phyloP scores from a whole-genome alignment of 208 protist genomes.

The Acanthamoeba lenticulata region DNA sequence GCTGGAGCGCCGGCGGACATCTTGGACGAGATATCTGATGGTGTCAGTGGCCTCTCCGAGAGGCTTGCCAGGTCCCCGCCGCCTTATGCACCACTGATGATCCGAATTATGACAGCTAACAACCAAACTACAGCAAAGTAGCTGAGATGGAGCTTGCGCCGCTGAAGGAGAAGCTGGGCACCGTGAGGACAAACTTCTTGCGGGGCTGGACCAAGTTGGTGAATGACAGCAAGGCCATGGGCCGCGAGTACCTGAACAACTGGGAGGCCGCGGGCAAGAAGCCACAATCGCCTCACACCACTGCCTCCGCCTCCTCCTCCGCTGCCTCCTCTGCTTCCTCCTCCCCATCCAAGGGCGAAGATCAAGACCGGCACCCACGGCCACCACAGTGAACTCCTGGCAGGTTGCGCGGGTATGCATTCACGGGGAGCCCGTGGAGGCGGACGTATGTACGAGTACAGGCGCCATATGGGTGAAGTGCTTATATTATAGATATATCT shows the following conservation, averaged over 20 bases:
- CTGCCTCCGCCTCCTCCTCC: too few species aligned
- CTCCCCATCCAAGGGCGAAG: background rate
- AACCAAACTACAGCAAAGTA: background rate
- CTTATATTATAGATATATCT: background rate
- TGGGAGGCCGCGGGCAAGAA: background rate
- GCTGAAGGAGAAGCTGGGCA: background rate
- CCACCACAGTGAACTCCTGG: background rate
- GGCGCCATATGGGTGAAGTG: too few species aligned
- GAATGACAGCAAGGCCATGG: conserved; percentile 14
- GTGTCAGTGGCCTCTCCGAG: background rate
- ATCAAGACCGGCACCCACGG: background rate
- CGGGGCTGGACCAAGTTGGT: conserved; percentile 24
- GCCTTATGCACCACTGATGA: background rate
- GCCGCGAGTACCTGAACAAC: background rate
- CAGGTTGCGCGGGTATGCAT: too few species aligned
- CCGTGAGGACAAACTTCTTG: conserved; percentile 19
- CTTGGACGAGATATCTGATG: conserved; percentile 29
- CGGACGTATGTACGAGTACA: background rate
- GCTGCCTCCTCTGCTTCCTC: too few species aligned
- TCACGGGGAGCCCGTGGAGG: too few species aligned
- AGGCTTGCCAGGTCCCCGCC: background rate
- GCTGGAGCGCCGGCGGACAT: background rate
- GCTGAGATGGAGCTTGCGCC: background rate
- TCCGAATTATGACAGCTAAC: background rate
- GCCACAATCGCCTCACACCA: background rate